Base-by-base conservation (phyloP, 345 rosid species). In the Ceriops zippeliana region DNA sequence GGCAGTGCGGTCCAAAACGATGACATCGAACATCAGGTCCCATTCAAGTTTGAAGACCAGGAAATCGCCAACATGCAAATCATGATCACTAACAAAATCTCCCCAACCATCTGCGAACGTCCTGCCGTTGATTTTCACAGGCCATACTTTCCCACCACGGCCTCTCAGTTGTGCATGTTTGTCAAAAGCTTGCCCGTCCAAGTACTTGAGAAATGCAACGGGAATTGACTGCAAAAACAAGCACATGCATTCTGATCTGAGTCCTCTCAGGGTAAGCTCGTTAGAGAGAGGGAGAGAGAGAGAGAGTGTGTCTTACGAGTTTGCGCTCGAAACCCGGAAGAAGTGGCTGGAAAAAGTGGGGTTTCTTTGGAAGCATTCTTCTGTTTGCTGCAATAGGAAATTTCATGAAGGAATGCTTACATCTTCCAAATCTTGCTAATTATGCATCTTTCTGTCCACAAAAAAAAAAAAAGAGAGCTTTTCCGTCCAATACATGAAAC, bases 31-130 rank as follows among this genome's bases (percentile, higher is more conserved):
- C 53, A 64, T 16, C 49, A 57, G 16, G 27, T 38, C 56, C 3
- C 49, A 64, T 57, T 71, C 69, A 58, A 27, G 69, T 57, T 58
- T 49, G 17, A 71, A 71, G 7, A 71, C 75, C 68, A 71, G 35
- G 58, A 71, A 63, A 64, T 71, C 65, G 31, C 75, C 75, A 31
- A 71, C 69, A n/a, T 64, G 69, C 58, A 71, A 57, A 13, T 58
- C 75, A 30, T 71, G 75, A 22, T 57, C 64, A 11, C 22, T 5
- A 46, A 17, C 32, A 53, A 71, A 71, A 34, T 64, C 51, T 51
- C 47, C 49, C 75, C 75, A 71, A 7, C 75, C 75, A 71, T 56
- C 75, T 71, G 31, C 57, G 51, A 64, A 65, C 9, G 22, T 21
- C 17, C 69, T 47, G 6, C 69, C 65, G 13, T 42, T 47, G 27